phyloP scores from a whole-genome alignment of 805 yeast genomes.

The Candida boidinii region DNA sequence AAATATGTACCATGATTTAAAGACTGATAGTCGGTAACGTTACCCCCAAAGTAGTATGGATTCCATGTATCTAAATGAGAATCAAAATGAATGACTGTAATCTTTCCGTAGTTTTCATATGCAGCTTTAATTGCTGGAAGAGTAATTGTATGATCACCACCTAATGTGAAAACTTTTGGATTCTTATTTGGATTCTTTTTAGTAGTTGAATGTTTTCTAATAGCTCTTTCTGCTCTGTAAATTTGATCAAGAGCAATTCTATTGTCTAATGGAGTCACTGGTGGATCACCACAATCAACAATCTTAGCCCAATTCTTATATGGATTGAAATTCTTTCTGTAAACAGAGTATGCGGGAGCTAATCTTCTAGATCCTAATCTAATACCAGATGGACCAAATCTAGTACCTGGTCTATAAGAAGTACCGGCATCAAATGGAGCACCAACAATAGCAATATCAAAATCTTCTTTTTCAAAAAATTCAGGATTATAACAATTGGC shows the following conservation, averaged over 20 bases:
- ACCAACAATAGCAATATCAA: slow-evolving; percentile 45
- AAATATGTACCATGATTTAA: slow-evolving; percentile 57
- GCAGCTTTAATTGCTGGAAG: slow-evolving; percentile 43
- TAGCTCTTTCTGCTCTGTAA: slow-evolving; percentile 39
- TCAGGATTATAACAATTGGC: slow-evolving; percentile 9
- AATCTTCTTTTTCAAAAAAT: slow-evolving; percentile 5
- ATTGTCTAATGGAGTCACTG: slow-evolving; percentile 49
- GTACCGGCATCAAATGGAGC: slow-evolving; percentile 51
- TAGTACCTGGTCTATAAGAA: slow-evolving; percentile 44
- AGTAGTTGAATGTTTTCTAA: slow-evolving; percentile 26
- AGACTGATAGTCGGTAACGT: slow-evolving; percentile 44
- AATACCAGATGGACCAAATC: slow-evolving; percentile 46
- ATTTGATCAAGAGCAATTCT: slow-evolving; percentile 44
- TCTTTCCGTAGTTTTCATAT: slow-evolving; percentile 36
- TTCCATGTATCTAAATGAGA: slow-evolving; percentile 69
- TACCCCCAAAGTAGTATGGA: slow-evolving; percentile 50
- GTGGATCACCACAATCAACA: slow-evolving; percentile 49
- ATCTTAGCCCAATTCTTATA: slow-evolving; percentile 30
- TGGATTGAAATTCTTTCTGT: slow-evolving; percentile 18
- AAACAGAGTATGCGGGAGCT: slow-evolving; percentile 29
- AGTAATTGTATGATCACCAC: slow-evolving; percentile 55
- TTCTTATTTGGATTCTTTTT: slow-evolving; percentile 10
- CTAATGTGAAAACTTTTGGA: slow-evolving; percentile 42
- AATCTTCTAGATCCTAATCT: slow-evolving; percentile 37
- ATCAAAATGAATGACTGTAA: slow-evolving; percentile 56